Conservation (phyloP, 768 basidiomycete genomes). For the Leccinum rimulosum region DNA sequence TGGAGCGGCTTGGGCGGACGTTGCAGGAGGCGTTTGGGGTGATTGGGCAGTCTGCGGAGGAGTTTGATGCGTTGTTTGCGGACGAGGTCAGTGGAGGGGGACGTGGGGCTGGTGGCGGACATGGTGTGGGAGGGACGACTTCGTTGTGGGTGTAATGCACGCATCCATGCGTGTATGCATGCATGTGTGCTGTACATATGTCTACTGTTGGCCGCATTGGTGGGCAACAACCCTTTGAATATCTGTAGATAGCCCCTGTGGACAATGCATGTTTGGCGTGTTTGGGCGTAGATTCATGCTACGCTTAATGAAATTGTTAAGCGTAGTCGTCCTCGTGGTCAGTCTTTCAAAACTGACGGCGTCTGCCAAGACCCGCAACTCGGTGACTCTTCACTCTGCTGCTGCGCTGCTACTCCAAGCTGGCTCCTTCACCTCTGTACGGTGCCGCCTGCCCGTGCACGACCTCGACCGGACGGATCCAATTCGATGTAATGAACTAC, state of each 20-base stretch:
- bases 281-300: not conserved
- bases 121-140: not conserved
- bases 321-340: slow-evolving; percentile 7
- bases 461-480: slow-evolving; percentile 19
- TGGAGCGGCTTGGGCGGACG: slow-evolving; percentile 76
- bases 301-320: slow-evolving; percentile 4
- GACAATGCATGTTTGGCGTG: slow-evolving; percentile 5
- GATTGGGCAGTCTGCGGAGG: slow-evolving; percentile 76
- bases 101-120: not conserved
- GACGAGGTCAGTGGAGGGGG: slow-evolving; percentile 10
- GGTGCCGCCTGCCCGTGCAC: not conserved
- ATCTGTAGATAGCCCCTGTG: slow-evolving; percentile 1
- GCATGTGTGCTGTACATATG: not conserved
- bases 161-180: not conserved
- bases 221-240: not conserved
- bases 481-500: not conserved
- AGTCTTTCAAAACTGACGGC: not conserved
- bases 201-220: not conserved
- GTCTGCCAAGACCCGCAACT: not conserved
- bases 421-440: not conserved
- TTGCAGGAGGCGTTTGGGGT: slow-evolving; percentile 92
- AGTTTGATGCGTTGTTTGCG: slow-evolving; percentile 78
- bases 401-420: not conserved
- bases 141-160: slow-evolving; percentile 15
- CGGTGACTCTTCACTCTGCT: not conserved